These are phyloP conservation scores for Agrocybe chaxingu DNA, from an alignment of 768 basidiomycete genomes.

Conservation along the genomic window DNA sequence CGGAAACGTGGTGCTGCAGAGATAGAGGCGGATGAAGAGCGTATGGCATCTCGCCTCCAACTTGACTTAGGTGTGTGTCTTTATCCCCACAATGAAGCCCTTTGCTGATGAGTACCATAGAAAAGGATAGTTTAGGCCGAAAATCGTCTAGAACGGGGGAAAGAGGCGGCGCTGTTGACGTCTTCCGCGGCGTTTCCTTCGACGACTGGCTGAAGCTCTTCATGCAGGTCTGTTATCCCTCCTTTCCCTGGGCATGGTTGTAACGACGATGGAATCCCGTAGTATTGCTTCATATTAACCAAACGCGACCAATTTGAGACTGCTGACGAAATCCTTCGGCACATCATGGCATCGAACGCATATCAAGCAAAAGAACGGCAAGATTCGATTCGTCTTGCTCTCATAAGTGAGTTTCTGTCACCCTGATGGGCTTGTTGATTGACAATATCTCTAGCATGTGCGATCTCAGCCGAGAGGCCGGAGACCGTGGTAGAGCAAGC, in stretches of 20 bases:
- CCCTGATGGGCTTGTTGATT: neutral
- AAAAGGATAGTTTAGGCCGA: slow-evolving; percentile 52
- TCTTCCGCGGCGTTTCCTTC: slow-evolving; percentile 80
- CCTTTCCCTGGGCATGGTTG: neutral
- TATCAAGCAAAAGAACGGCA: slow-evolving; percentile 62
- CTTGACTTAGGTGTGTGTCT: slow-evolving; percentile 59
- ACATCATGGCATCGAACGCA: slow-evolving; percentile 71
- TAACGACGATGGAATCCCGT: neutral
- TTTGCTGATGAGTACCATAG: slow-evolving; percentile 31
- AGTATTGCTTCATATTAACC: slow-evolving; percentile 79
- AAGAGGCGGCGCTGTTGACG: slow-evolving; percentile 45
- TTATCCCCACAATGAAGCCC: neutral
- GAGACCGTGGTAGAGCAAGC: slow-evolving; percentile 67
- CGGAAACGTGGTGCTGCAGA: slow-evolving; percentile 28
- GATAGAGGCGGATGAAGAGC: slow-evolving; percentile 61
- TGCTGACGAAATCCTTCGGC: slow-evolving; percentile 74
- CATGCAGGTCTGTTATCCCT: slow-evolving; percentile 62
- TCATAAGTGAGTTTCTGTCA: slow-evolving; percentile 57
- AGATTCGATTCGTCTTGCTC: slow-evolving; percentile 69
- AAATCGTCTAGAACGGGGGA: slow-evolving; percentile 40
- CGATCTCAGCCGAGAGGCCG: slow-evolving; percentile 54
- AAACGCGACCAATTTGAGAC: slow-evolving; percentile 57
- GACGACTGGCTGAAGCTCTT: slow-evolving; percentile 84
- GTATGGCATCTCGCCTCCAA: slow-evolving; percentile 74
- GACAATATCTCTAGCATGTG: slow-evolving; percentile 57